phyloP scores from a whole-genome alignment of 2,329 filamentous ascomycete genomes.

The Aureobasidium sp. region DNA sequence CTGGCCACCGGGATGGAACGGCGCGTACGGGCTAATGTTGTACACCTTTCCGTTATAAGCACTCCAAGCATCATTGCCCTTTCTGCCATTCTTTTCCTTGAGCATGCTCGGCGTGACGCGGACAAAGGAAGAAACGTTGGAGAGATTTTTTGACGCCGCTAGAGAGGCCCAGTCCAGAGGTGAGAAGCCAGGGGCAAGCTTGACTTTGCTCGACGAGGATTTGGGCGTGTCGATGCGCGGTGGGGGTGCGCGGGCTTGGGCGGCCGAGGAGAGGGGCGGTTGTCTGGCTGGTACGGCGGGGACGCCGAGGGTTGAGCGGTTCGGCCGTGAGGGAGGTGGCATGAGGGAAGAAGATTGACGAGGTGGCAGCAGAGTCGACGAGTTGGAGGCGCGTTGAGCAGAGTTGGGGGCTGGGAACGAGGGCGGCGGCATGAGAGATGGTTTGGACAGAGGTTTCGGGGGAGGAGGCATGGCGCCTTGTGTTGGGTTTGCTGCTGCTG shows the following conservation, averaged over 20 bases:
- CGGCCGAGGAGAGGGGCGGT: conserved; percentile 29
- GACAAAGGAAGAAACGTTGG: conserved; percentile 45
- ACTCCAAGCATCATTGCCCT: conserved; percentile 79
- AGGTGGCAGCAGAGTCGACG: too few species aligned
- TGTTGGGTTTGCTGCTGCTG: conserved; percentile 38
- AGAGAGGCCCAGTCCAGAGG: conserved; percentile 93
- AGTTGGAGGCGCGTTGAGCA: conserved; percentile 37
- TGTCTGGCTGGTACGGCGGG: conserved; percentile 37
- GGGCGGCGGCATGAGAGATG: conserved; percentile 29
- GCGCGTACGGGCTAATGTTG: conserved; percentile 81
- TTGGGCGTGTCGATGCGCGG: conserved; percentile 32
- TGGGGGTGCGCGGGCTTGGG: conserved; percentile 18
- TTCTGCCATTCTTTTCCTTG: conserved; percentile 68
- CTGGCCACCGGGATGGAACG: conserved; percentile 83
- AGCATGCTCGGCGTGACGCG: conserved; percentile 78
- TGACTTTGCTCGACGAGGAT: conserved; percentile 52
- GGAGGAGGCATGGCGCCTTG: conserved; percentile 28
- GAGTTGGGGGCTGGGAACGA: conserved; percentile 39
- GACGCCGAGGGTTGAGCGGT: conserved; percentile 25
- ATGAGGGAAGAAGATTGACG: conserved; percentile 19
- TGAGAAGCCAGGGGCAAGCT: conserved; percentile 81
- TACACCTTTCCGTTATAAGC: conserved; percentile 85
- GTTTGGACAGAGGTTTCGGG: conserved; percentile 1
- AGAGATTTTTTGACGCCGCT: conserved; percentile 49
- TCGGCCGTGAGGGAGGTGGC: conserved; percentile 22